phyloP scores from a whole-genome alignment of 495 filamentous ascomycete genomes.

The Delitschia confertaspora region DNA sequence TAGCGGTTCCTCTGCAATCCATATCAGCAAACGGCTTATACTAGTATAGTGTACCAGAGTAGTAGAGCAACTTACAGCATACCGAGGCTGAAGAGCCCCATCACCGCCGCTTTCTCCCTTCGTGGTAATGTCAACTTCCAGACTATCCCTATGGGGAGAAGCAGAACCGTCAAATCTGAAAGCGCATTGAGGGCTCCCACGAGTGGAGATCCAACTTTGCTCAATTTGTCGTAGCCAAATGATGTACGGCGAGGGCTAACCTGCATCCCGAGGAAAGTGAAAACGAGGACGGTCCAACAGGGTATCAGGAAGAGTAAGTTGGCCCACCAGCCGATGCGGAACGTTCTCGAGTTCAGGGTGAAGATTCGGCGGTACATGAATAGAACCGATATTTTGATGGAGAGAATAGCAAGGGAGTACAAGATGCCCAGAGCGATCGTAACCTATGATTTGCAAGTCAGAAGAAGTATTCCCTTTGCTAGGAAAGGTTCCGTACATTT shows the following conservation, averaged over 20 bases:
- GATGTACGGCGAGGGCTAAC: too few relatives aligned
- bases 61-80: constrained; percentile 6
- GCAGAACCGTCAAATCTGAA: constrained; percentile 1
- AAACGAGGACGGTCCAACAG: background rate
- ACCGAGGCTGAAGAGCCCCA: constrained; percentile 3
- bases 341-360: background rate
- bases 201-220: background rate
- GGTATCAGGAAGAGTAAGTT: background rate
- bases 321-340: constrained; percentile 3
- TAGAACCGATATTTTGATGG: constrained; percentile 1
- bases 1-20: background rate
- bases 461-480: too few relatives aligned
- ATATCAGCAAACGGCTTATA: too few relatives aligned
- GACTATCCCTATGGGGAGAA: background rate
- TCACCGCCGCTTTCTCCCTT: background rate
- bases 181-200: background rate
- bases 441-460: too few relatives aligned
- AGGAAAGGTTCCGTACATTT: too few relatives aligned
- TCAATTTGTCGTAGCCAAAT: background rate
- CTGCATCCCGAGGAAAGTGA: background rate
- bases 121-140: background rate
- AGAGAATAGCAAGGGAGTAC: constrained; percentile 2
- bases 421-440: background rate
- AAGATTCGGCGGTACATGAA: constrained; percentile 5
- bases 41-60: too few relatives aligned